Evolutionary conservation across 805 yeast species (phyloP), one percentile per base, ranked within the genome.

Genomic region (Saccharomycopsis olivae): DNA sequence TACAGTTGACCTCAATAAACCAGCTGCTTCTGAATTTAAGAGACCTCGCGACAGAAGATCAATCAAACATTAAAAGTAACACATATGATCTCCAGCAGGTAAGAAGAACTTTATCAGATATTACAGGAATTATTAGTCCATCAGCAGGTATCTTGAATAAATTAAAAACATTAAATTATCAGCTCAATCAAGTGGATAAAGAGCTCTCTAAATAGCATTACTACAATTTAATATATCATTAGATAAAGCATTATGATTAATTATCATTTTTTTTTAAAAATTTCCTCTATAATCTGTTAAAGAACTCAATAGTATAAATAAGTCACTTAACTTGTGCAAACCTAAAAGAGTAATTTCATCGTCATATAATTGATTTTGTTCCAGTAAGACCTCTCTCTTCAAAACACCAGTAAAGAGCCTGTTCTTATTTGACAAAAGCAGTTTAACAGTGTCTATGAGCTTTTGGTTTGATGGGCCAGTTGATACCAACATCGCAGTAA

Each of bases 401-500:
- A 80, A 55, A 2, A 78, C 65, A 2, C 86, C 83, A 35, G 71
- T 67, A 15, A 78, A 64, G 39, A 85, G 56, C 39, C 65, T 70
- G 36, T 70, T 64, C 53, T 75, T 75, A 35, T 69, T 68, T 6
- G 55, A 51, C 51, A 83, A 52, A 33, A 86, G 55, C 3, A 58
- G 63, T 38, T 62, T 65, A 0, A 76, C 78, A 48, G 71, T 75
- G 5, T 57, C 52, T 8, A 76, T 63, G 13, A 81, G 75, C 1
- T 71, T 65, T 43, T 65, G 68, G 56, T 84, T 84, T 32, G 78
- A 75, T 3, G 88, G 78, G 0, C 95, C 95, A 65, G 83, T 71
- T 2, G 94, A 73, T 8, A 87, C 61, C 3, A 81, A 59, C 5
- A 82, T 62, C 1, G 94, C 75, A 8, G 75, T 58, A 2, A 85